Percentiles rank a stretch among this genome's conserved stretches.
Conservation (phyloP, 352 stramenopile species). For the Chrysophaeum taylorii region DNA sequence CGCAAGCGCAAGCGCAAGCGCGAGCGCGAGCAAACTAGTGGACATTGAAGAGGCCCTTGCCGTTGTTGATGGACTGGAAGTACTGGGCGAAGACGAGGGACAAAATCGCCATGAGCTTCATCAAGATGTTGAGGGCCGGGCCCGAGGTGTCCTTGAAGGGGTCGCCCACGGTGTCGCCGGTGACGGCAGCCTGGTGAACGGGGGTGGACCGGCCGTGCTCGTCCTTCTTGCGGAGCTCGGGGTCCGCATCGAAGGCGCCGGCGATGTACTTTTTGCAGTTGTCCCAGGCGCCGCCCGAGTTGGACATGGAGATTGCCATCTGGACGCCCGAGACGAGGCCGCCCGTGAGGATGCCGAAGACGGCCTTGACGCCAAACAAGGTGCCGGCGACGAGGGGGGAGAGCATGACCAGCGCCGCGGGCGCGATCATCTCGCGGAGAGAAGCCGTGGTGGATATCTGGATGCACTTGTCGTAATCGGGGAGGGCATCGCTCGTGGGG, state of each 20-base stretch:
- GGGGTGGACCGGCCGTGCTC: background rate
- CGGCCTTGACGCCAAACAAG: slow-evolving; percentile 92
- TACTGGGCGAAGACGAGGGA: slow-evolving; percentile 97
- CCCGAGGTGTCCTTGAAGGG: slow-evolving; percentile 99
- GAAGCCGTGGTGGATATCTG: slow-evolving; percentile 97
- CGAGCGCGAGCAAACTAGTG: too few species aligned
- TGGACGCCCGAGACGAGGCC: slow-evolving; percentile 88
- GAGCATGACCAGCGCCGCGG: slow-evolving; percentile 94
- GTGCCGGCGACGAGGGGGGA: slow-evolving; percentile 92
- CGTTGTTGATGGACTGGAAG: slow-evolving; percentile 94
- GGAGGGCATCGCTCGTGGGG: slow-evolving; percentile 61
- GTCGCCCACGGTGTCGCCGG: slow-evolving; percentile 97
- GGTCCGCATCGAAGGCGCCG: slow-evolving; percentile 57
- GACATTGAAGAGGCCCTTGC: slow-evolving; percentile 80
- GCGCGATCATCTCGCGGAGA: slow-evolving; percentile 96
- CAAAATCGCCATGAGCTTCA: slow-evolving; percentile 99
- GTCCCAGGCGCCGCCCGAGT: slow-evolving; percentile 98
- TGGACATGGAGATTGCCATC: slow-evolving; percentile 97
- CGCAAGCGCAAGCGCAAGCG: too few species aligned
- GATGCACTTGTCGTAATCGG: slow-evolving; percentile 88
- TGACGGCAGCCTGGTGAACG: slow-evolving; percentile 48
- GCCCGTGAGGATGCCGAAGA: slow-evolving; percentile 92
- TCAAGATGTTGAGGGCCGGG: slow-evolving; percentile 97
- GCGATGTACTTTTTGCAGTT: slow-evolving; percentile 99
- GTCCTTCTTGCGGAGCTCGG: slow-evolving; percentile 84